Evolutionary conservation across 2,329 filamentous ascomycete genomes (phyloP), one percentile per base, ranked within the genome.

Genomic region (Venturia nashicola): DNA sequence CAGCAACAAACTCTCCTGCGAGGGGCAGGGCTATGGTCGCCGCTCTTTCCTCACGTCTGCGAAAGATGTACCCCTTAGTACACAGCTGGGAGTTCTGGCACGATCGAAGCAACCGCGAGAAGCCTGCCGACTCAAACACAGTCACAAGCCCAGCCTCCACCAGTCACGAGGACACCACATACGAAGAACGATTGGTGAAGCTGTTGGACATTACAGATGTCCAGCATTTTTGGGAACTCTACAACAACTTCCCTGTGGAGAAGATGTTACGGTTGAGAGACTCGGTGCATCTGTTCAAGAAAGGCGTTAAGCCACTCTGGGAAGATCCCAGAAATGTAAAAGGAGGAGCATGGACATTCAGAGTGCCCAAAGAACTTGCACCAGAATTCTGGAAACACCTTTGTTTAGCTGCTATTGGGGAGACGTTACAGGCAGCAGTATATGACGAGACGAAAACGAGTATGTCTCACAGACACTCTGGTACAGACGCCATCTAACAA

Each of bases 271-370:
- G 87, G 61, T 79, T 91, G 68, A 85, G 88, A 18, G 79, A 82
- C 70, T 76, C 72, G 59, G 88, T 89, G 36, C 88, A 92, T 77
- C 86, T 92, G 74, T 90, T 89, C 77, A 90, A 90, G 84, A 81
- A 87, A 69, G 86, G 90, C 69, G 89, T 92, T 75, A 88, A 90
- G 78, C 90, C 88, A 23, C 84, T 91, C 54, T 89, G 91, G 82
- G 90, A 92, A 76, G 93, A 97, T 73, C 84, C 89, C 48, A 86
- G 94, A 70, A 97, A 97, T 76, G 80, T 88, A 65, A 82, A 86
- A 66, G 93, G 93, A 62, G 93, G 93, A 61, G 88, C 89, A 73
- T 97, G 91, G 91, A 95, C 91, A 27, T 96, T 97, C 76, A 86
- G 92, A 61, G 87, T 97, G 55, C 86, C 87, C 67, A 96, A 96